Base-by-base conservation (phyloP, 1,284 basidiomycete genomes). In the Thecaphora thlaspeos region DNA sequence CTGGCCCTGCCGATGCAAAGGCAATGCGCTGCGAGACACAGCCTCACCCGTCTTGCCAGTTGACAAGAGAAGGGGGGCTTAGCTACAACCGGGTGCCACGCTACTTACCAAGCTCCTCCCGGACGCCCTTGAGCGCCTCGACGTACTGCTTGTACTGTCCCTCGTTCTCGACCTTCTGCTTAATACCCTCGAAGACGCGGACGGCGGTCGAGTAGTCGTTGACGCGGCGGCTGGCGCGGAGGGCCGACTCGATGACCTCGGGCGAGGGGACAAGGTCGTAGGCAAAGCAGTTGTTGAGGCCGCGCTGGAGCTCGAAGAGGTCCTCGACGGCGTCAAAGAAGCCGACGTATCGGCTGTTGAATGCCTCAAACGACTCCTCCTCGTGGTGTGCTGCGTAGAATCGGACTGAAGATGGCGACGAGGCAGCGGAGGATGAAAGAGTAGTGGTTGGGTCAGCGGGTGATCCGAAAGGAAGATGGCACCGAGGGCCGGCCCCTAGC, bases 281-380 rank as follows among this genome's bases (percentile, higher is more conserved):
- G 1, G 94, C 90, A 79, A 98, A 98, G 82, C 91, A 95, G 85
- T 98, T 98, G 85, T 98, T 98, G 71, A 98, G 84, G 43, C 94
- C 94, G 58, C 94, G 89, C 57, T 76, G 70, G 26, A 77, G 61
- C 83, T 97, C 93, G 79, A 97, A 97, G 61, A 95, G 85, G 82
- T 97, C 94, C 78, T 91, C 86, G 47, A 92, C 91, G 48, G 86
- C 84, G 77, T 88, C 82, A 83, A 97, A 97, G 82, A 97, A 98
- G 69, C 84, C 83, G 77, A 91, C 87, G 82, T 96, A 97, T 77
- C 93, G 90, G 61, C 87, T 84, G 78, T 89, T 91, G 84, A 97
- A 96, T 49, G 87, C 84, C 79, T 96, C 93, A 80, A 91, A 97
- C 22, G 89, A 86, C 82, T 97, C 94, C 79, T 90, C 86, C 65